phyloP scores from a whole-genome alignment of 2,329 filamentous ascomycete genomes.

The Elsinoe fawcettii region DNA sequence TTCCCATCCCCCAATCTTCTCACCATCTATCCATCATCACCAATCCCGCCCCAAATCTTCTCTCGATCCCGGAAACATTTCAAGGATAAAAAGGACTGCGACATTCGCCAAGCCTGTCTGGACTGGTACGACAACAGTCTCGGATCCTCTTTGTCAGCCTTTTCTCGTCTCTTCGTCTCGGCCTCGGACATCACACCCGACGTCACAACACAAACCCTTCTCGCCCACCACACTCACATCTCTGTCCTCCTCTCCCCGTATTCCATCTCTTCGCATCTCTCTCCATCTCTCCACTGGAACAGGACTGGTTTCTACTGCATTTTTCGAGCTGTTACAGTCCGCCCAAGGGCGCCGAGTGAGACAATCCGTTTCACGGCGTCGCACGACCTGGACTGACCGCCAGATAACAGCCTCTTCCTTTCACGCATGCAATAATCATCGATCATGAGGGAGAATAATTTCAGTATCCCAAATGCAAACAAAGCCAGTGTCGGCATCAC shows the following conservation, averaged over 20 bases:
- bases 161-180: not conserved
- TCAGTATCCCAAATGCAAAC: constrained; percentile 98
- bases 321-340: constrained; percentile 12
- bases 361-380: constrained; percentile 14
- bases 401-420: constrained; percentile 3
- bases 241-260: constrained; percentile 1
- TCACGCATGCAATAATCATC: constrained; percentile 12
- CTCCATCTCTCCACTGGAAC: not conserved
- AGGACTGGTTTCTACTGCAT: constrained; percentile 9
- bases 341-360: constrained; percentile 11
- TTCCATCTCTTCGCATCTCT: constrained; percentile 12
- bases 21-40: constrained; percentile 7
- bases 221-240: constrained; percentile 6
- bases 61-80: not conserved
- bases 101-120: constrained; percentile 7
- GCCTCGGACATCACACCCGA: constrained; percentile 8
- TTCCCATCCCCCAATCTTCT: not conserved
- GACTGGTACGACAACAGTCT: constrained; percentile 10
- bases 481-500: constrained; percentile 99
- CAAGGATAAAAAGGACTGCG: not conserved
- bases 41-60: not conserved
- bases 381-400: constrained; percentile 3
- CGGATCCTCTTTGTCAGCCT: constrained; percentile 13
- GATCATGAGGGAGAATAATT: constrained; percentile 99
- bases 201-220: constrained; percentile 3